Evolutionary conservation across 345 rosid genomes (phyloP).

Genomic region (Euphorbia peplus): DNA sequence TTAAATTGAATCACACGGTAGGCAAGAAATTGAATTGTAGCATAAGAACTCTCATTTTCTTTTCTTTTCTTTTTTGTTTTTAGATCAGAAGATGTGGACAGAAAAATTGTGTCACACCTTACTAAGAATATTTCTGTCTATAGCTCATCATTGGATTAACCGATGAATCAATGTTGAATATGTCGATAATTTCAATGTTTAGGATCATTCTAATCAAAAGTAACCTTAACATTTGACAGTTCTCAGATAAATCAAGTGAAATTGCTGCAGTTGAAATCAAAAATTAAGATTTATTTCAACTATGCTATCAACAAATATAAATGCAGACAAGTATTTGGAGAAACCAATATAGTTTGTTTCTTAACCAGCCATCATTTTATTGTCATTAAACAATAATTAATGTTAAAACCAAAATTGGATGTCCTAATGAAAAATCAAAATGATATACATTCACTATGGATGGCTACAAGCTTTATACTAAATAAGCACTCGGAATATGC

Average conservation of each 20-base stretch:
- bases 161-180: background rate
- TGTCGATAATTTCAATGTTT: background rate
- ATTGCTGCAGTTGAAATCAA: too few species aligned
- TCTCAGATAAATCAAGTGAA: too few species aligned
- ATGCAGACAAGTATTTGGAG: background rate
- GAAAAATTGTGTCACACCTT: conserved; percentile 26
- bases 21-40: background rate
- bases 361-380: too few species aligned
- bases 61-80: too few species aligned
- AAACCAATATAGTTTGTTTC: conserved; percentile 7
- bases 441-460: too few species aligned
- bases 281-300: background rate
- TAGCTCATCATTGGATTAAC: background rate
- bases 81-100: conserved; percentile 26
- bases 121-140: conserved; percentile 21
- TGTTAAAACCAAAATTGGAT: too few species aligned
- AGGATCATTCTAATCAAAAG: background rate
- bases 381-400: too few species aligned
- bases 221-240: too few species aligned
- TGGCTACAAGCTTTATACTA: too few species aligned
- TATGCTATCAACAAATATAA: conserved; percentile 4
- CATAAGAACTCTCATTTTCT: too few species aligned
- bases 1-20: background rate
- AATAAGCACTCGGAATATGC: too few species aligned
- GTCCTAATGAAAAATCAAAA: too few species aligned